Evolutionary conservation across 257 asterid species (phyloP).

Genomic region (Lycium barbarum): DNA sequence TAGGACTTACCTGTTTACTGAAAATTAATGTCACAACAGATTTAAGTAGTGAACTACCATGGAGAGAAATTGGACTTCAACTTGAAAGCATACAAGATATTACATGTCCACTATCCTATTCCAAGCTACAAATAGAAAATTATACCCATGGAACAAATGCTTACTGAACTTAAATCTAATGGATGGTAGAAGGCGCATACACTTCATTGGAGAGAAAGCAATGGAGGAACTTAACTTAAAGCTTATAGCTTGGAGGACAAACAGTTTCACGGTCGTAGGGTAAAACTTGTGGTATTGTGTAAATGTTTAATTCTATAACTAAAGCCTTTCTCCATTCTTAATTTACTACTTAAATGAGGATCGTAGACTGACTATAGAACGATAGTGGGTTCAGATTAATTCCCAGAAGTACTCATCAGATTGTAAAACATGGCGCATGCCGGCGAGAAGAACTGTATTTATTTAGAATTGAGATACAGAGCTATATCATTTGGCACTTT

Average conservation of each 20-base stretch:
- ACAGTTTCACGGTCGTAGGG: not conserved
- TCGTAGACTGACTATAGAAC: not conserved
- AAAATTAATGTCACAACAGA: too few relatives aligned
- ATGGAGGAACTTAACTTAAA: not conserved
- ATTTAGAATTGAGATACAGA: not conserved
- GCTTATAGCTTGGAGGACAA: conserved; percentile 1
- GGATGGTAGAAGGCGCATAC: not conserved
- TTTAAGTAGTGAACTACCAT: too few relatives aligned
- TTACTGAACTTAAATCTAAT: not conserved
- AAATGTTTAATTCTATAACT: conserved; percentile 2
- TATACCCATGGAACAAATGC: not conserved
- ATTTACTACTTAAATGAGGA: not conserved
- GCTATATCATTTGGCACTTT: not conserved
- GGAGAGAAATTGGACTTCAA: not conserved
- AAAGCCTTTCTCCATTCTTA: not conserved
- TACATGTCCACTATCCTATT: not conserved
- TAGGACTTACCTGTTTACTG: too few relatives aligned
- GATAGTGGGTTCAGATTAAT: not conserved
- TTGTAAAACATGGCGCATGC: not conserved
- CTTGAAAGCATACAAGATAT: conserved; percentile 5
- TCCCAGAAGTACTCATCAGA: not conserved
- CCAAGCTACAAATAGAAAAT: not conserved
- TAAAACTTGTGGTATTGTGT: not conserved
- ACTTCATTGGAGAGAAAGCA: not conserved
- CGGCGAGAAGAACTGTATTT: not conserved